Conservation (phyloP, 108 stramenopile genomes). For the Fragilariopsis cylindrus region DNA sequence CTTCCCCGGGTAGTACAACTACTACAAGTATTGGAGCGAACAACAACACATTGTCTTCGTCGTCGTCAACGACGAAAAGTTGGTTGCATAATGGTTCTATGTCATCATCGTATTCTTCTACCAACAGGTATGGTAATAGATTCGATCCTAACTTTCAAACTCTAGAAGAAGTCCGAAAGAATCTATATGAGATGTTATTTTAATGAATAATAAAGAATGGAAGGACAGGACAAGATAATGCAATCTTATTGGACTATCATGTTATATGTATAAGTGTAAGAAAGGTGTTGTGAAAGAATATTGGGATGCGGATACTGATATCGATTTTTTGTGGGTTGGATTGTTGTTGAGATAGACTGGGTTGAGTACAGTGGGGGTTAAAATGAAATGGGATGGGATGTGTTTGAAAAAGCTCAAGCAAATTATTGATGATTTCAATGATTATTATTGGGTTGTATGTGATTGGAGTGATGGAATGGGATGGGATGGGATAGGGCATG, state of each 20-base stretch:
- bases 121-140: not conserved
- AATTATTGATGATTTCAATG: no score
- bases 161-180: slow-evolving; percentile 1
- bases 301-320: no score
- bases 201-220: not conserved
- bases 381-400: no score
- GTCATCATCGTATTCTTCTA: slow-evolving; percentile 1
- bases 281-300: not conserved
- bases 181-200: not conserved
- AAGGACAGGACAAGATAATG: not conserved
- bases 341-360: no score
- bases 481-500: no score
- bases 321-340: no score
- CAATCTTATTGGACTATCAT: not conserved
- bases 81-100: slow-evolving; percentile 7
- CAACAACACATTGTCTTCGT: not conserved
- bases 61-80: not conserved
- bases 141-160: not conserved
- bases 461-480: no score
- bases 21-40: not conserved
- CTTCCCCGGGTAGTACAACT: not conserved
- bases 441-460: no score
- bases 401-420: no score
- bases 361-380: no score
- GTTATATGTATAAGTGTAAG: not conserved